Conservation (phyloP, 768 basidiomycete genomes). For the Tephrocybe sp. region DNA sequence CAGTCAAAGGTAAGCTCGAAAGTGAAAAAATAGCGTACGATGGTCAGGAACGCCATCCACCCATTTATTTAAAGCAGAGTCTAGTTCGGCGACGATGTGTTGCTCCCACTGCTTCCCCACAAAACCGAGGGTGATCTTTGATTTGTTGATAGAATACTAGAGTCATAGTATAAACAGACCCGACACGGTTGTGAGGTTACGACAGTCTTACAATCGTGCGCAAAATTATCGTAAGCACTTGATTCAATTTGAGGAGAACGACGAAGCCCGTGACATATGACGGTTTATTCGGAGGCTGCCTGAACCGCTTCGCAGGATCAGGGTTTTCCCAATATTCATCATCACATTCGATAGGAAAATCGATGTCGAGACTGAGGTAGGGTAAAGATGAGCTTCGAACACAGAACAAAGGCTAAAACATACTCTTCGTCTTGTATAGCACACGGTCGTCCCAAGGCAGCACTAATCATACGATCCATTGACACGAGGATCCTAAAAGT, state of each 20-base stretch:
- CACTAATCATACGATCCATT: constrained; percentile 52
- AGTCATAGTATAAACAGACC: constrained; percentile 61
- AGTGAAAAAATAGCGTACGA: constrained; percentile 32
- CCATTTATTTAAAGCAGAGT: constrained; percentile 74
- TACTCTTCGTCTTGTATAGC: constrained; percentile 83
- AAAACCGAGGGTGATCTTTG: constrained; percentile 62
- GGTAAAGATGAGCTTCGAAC: neutral
- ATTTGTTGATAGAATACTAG: constrained; percentile 88
- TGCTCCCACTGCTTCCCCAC: constrained; percentile 68
- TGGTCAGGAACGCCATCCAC: constrained; percentile 64
- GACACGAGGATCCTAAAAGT: constrained; percentile 50
- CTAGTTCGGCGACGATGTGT: constrained; percentile 66
- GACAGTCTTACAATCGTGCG: constrained; percentile 56
- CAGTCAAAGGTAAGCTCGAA: neutral
- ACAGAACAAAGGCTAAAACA: constrained; percentile 22
- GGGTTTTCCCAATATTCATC: constrained; percentile 76
- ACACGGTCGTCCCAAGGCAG: constrained; percentile 68
- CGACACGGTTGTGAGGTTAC: neutral
- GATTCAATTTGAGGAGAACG: constrained; percentile 55
- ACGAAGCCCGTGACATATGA: constrained; percentile 58
- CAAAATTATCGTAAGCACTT: constrained; percentile 63
- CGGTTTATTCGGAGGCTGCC: constrained; percentile 66
- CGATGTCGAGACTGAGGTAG: constrained; percentile 65
- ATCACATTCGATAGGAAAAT: constrained; percentile 62
- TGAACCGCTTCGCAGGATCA: constrained; percentile 60